Conservation (phyloP, 73 alveolate genomes). For the Uronychia setigera region DNA sequence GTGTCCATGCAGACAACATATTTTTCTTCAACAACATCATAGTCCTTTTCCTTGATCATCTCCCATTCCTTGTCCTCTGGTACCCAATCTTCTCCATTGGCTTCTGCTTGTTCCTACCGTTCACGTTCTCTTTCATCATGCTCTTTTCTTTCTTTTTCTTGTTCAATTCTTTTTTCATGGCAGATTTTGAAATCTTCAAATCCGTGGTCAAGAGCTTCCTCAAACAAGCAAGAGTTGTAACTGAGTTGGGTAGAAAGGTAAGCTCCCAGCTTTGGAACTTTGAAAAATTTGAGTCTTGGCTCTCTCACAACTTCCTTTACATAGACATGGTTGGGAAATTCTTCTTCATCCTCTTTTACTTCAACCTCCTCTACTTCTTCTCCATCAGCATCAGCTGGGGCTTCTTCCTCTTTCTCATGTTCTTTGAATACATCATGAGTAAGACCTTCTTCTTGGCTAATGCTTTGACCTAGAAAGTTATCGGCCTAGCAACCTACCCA, state of each 20-base stretch:
- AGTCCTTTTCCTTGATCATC: slow-evolving; percentile 80
- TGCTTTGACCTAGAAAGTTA: slow-evolving; percentile 7
- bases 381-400: slow-evolving; percentile 25
- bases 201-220: slow-evolving; percentile 84
- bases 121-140: slow-evolving; percentile 59
- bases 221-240: slow-evolving; percentile 82
- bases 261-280: slow-evolving; percentile 95
- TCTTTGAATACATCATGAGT: slow-evolving; percentile 62
- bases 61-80: slow-evolving; percentile 75
- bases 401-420: slow-evolving; percentile 58
- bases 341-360: slow-evolving; percentile 29
- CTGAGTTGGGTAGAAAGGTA: slow-evolving; percentile 82
- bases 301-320: slow-evolving; percentile 94
- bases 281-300: slow-evolving; percentile 86
- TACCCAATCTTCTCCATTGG: slow-evolving; percentile 78
- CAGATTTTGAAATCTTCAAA: slow-evolving; percentile 61
- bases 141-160: slow-evolving; percentile 72
- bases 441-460: slow-evolving; percentile 75
- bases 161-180: slow-evolving; percentile 62
- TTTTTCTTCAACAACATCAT: slow-evolving; percentile 62
- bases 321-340: slow-evolving; percentile 43
- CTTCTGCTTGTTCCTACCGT: slow-evolving; percentile 83
- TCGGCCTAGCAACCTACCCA: slow-evolving; percentile 54
- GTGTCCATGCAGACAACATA: slow-evolving; percentile 93
- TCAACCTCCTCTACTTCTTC: slow-evolving; percentile 75